Percentiles rank a stretch among this genome's conserved stretches.
phyloP scores from a whole-genome alignment of 1,139 yeast genomes.

The Yamadazyma friedrichii region DNA sequence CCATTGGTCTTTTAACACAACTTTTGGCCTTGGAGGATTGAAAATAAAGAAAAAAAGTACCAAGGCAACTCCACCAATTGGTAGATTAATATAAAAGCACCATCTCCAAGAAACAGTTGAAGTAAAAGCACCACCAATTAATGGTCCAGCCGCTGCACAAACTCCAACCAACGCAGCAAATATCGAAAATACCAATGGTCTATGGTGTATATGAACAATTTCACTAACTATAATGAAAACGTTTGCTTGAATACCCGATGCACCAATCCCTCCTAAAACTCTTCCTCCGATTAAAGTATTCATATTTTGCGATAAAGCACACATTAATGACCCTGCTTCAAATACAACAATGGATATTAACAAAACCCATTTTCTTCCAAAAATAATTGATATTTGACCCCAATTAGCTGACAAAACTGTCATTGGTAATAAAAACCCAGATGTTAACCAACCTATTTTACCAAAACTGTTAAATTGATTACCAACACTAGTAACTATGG shows the following conservation, averaged over 20 bases:
- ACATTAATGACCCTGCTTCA: constrained; percentile 38
- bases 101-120: constrained; percentile 61
- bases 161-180: constrained; percentile 39
- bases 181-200: constrained; percentile 35
- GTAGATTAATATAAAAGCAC: constrained; percentile 63
- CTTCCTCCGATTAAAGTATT: constrained; percentile 40
- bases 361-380: constrained; percentile 45
- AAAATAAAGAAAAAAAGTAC: constrained; percentile 25
- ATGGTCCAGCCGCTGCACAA: constrained; percentile 57
- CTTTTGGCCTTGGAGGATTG: constrained; percentile 31
- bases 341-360: constrained; percentile 33
- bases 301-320: constrained; percentile 36
- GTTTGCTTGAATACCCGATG: constrained; percentile 31
- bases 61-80: constrained; percentile 35
- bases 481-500: constrained; percentile 37
- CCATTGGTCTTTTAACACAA: constrained; percentile 27
- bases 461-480: constrained; percentile 44
- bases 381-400: constrained; percentile 44
- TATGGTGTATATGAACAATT: constrained; percentile 26
- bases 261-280: constrained; percentile 35
- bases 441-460: constrained; percentile 60
- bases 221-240: constrained; percentile 29
- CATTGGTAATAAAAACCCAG: constrained; percentile 54
- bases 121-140: constrained; percentile 53
- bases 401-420: constrained; percentile 37